Conservation (phyloP, 192 early-diverging fungal genomes). For the Coemansia brasiliensis region DNA sequence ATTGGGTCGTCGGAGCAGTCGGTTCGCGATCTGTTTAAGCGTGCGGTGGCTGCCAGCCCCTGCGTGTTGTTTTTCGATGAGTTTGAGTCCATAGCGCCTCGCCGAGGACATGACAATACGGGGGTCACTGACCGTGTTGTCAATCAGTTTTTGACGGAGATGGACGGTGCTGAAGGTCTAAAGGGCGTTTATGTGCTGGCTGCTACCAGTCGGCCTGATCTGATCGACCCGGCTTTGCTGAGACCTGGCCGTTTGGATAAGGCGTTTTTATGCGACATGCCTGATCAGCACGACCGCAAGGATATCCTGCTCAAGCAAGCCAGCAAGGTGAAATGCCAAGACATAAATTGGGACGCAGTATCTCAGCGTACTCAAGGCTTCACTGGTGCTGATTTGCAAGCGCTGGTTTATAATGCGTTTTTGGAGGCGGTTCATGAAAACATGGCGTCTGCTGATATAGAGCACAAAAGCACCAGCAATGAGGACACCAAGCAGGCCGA, state of each 20-base stretch:
- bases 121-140: conserved; percentile 98
- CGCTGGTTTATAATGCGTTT: conserved; percentile 88
- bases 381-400: conserved; percentile 94
- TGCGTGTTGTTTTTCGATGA: conserved; percentile 99
- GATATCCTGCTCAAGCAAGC: conserved; percentile 82
- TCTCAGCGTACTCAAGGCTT: conserved; percentile 72
- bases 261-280: conserved; percentile 84
- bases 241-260: conserved; percentile 84
- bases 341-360: conserved; percentile 63
- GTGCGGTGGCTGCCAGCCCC: conserved; percentile 89
- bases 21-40: conserved; percentile 91
- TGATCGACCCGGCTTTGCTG: conserved; percentile 80
- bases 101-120: conserved; percentile 96
- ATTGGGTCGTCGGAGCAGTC: conserved; percentile 97
- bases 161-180: conserved; percentile 97
- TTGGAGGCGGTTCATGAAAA: conserved; percentile 81
- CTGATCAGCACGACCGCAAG: conserved; percentile 65
- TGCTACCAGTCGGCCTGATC: conserved; percentile 82
- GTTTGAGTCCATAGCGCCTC: conserved; percentile 95
- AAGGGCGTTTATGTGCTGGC: conserved; percentile 96
- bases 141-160: conserved; percentile 97
- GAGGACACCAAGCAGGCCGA: conserved; percentile 9
- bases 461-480: not conserved
- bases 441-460: conserved; percentile 4
- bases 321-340: conserved; percentile 61